Conservation (phyloP, 768 basidiomycete genomes). For the Leucocoprinus leucothites region DNA sequence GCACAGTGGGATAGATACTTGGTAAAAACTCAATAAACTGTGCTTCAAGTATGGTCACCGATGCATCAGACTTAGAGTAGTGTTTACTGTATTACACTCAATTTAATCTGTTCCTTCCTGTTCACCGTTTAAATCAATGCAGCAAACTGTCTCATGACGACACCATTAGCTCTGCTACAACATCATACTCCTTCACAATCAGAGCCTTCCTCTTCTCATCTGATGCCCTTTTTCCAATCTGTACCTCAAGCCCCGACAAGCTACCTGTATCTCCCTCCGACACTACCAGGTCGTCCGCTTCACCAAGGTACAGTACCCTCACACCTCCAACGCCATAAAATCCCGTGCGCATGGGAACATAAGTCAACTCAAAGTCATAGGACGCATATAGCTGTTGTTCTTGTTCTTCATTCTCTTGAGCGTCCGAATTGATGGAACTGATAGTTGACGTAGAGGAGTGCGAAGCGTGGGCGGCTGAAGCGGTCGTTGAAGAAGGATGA, state of each 20-base stretch:
- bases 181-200: slow-evolving; percentile 67
- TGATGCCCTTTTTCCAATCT: not conserved
- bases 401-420: slow-evolving; percentile 15
- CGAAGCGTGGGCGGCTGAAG: not conserved
- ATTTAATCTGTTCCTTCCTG: no score
- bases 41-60: no score
- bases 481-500: slow-evolving; percentile 1
- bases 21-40: not conserved
- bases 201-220: slow-evolving; percentile 33
- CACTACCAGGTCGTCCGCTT: slow-evolving; percentile 10
- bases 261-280: not conserved
- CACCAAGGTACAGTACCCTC: slow-evolving; percentile 59
- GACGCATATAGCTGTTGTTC: slow-evolving; percentile 32
- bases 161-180: slow-evolving; percentile 73
- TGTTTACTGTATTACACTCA: no score
- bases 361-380: slow-evolving; percentile 64
- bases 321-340: slow-evolving; percentile 67
- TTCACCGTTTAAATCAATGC: no score
- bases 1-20: no score
- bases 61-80: no score
- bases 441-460: slow-evolving; percentile 14
- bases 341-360: slow-evolving; percentile 54
- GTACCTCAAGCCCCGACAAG: not conserved
- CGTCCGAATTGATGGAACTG: not conserved
- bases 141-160: no score